Percentiles rank a stretch among this genome's conserved stretches.
Conservation (phyloP, 805 yeast genomes). For the Starmerella vaccinii region DNA sequence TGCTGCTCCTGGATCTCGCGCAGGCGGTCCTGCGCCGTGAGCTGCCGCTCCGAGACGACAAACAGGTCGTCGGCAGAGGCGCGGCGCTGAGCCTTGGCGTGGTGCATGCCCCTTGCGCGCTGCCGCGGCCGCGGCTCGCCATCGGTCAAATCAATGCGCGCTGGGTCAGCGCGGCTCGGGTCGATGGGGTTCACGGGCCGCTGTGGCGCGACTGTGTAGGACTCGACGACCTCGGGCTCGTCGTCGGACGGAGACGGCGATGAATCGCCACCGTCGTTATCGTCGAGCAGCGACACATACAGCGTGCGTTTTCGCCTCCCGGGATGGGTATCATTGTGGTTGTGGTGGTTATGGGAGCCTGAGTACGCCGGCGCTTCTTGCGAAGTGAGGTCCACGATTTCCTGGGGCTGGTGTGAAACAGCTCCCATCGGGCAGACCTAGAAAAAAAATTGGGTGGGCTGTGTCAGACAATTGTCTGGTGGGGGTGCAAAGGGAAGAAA, state of each 20-base stretch:
- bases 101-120: background rate
- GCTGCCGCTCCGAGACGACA: conserved; percentile 10
- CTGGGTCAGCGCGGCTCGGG: background rate
- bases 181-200: background rate
- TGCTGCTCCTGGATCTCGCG: conserved; percentile 16
- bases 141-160: background rate
- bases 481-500: background rate
- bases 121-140: background rate
- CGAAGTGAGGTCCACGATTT: background rate
- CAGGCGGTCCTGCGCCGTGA: conserved; percentile 19
- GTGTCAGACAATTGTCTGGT: background rate
- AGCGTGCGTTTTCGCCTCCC: conserved; percentile 3
- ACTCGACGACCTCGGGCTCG: background rate
- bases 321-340: background rate
- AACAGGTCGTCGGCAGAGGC: conserved; percentile 7
- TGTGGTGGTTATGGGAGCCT: no score
- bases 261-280: background rate
- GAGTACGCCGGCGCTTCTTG: background rate
- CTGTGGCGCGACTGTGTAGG: background rate
- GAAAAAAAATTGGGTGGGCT: background rate
- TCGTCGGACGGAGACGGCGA: background rate
- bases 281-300: conserved; percentile 5
- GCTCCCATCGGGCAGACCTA: background rate
- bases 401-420: background rate
- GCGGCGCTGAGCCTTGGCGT: background rate